phyloP scores from a whole-genome alignment of 1,139 yeast species.

The Diutina scorzettiae region DNA sequence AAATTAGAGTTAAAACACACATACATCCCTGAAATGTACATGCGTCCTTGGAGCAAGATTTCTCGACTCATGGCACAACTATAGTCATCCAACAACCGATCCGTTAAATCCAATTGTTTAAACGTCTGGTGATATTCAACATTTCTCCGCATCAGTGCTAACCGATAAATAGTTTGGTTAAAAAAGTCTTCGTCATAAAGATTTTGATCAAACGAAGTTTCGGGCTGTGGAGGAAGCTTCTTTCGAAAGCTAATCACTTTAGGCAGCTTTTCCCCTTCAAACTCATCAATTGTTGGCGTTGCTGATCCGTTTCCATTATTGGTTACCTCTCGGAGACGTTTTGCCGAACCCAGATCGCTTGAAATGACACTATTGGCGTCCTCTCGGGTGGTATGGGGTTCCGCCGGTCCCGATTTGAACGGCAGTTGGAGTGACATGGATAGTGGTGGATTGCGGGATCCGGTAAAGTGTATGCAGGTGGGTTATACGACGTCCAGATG shows the following conservation, averaged over 20 bases:
- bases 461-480: too few species aligned
- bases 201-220: constrained; percentile 18
- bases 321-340: constrained; percentile 3
- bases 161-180: constrained; percentile 27
- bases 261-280: constrained; percentile 19
- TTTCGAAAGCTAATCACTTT: constrained; percentile 38
- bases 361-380: constrained; percentile 24
- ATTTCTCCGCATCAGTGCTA: constrained; percentile 61
- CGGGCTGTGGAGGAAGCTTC: constrained; percentile 21
- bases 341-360: neutral
- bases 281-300: neutral
- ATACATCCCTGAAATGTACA: constrained; percentile 71
- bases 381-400: constrained; percentile 45
- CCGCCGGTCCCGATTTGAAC: constrained; percentile 43
- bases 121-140: constrained; percentile 72
- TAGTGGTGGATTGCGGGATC: neutral
- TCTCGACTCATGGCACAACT: constrained; percentile 86
- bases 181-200: constrained; percentile 28
- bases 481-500: too few species aligned
- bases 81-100: constrained; percentile 69
- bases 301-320: neutral
- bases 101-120: constrained; percentile 55
- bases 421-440: constrained; percentile 20
- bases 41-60: constrained; percentile 80
- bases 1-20: constrained; percentile 87